Base-by-base conservation (phyloP, 495 filamentous ascomycete species). In the Parathielavia hyrcaniae region DNA sequence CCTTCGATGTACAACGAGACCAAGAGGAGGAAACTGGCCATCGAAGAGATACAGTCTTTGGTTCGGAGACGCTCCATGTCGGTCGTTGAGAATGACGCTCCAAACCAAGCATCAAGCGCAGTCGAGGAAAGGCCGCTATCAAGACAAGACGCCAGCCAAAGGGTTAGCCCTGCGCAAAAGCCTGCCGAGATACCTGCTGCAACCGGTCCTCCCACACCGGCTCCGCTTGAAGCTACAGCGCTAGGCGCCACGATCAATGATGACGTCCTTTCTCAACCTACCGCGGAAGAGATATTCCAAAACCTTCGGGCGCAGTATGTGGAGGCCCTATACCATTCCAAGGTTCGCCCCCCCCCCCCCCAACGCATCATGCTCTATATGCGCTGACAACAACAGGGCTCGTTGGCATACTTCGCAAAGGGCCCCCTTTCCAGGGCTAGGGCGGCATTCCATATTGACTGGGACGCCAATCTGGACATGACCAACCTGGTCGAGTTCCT, bases 381-480 rank as follows among this genome's bases (percentile, higher is more conserved):
- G 34, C 14, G 44, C 67, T 75, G 56, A 75, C 64, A 39, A 45
- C n/a, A 13, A 17, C 41, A 91, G 84, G 87, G 90, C 22, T 93
- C 93, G 13, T 73, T 97, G 64, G 95, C 92, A 61, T 98, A 96
- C 69, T 98, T 97, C 76, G 88, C 92, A 19, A 98, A 98, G 76
- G 93, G 93, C 1, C 90, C 93, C 5, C 77, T 97, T 20, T 88
- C 95, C n/a, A 82, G 90, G 64, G 90, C 89, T 20, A 81, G 93
- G 53, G 86, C 85, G 48, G 82, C 83, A 36, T 90, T 95, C 60
- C 82, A 87, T 62, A 70, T 81, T 26, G 75, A 82, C 26, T 76
- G 69, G 56, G 78, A 81, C 54, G 68, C 73, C 7, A 75, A 71
- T 47, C 69, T 81, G n/a, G 77, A 81, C 16, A 77, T 75, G 68